These are phyloP conservation scores for Beauveria scarabaeidicola DNA, from an alignment of 2,329 filamentous ascomycete genomes.

Conservation along the genomic window DNA sequence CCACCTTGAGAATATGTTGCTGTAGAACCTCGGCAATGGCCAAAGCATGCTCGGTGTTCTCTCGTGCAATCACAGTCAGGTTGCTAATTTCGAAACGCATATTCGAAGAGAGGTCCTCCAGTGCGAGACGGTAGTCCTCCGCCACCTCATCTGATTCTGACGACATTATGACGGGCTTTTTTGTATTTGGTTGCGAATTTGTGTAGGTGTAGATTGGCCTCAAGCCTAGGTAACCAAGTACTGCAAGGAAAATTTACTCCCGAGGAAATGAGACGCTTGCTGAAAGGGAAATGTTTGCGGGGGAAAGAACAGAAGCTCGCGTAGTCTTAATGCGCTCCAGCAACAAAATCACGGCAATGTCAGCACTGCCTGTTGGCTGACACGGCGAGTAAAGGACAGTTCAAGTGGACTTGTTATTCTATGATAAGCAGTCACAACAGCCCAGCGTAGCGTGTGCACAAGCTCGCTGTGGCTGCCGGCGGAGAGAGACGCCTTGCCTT, in stretches of 20 bases:
- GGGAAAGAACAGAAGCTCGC: slow-evolving; percentile 3
- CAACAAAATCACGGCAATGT: slow-evolving; percentile 6
- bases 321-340: slow-evolving; percentile 6
- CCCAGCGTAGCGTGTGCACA: background rate
- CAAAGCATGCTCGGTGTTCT: slow-evolving; percentile 92
- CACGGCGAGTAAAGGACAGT: slow-evolving; percentile 2
- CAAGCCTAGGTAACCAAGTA: background rate
- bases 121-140: slow-evolving; percentile 85
- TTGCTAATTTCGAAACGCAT: slow-evolving; percentile 95
- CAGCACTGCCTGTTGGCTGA: slow-evolving; percentile 6
- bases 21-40: slow-evolving; percentile 86
- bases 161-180: slow-evolving; percentile 30
- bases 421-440: slow-evolving; percentile 6
- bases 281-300: background rate
- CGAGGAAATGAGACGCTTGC: background rate
- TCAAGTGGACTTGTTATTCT: slow-evolving; percentile 10
- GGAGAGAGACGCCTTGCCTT: background rate
- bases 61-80: slow-evolving; percentile 91
- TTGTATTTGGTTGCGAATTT: background rate
- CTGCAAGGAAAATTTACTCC: background rate
- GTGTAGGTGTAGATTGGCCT: background rate
- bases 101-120: slow-evolving; percentile 86
- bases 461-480: background rate
- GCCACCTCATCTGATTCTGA: slow-evolving; percentile 72
- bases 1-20: slow-evolving; percentile 90